Evolutionary conservation across 495 filamentous ascomycete species (phyloP), one percentile per base, ranked within the genome.

Genomic region (Aspergillus sclerotioniger): DNA sequence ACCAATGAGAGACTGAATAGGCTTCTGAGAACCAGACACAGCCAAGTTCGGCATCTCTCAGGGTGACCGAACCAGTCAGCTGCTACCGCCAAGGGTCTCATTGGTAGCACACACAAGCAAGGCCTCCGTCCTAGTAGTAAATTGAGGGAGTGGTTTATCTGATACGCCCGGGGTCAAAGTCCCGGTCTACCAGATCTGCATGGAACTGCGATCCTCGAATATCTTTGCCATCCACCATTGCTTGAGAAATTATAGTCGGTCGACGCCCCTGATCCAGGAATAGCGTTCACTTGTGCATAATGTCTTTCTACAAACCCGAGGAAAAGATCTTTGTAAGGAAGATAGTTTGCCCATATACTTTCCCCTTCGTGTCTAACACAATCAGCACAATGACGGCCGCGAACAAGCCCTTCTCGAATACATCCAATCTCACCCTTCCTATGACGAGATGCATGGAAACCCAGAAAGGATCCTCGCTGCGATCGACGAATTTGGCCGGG

Each of bases 381-480:
- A 12, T 13, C 37, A 41, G 37, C 5, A n/a, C 37, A 41, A 84
- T 59, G 87, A 90, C 68, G 86, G 86, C 19, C 81, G 87, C 9
- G 86, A 91, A 62, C 77, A 82, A 29, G 84, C 85, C 35, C 77
- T 90, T 0, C 75, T 90, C 8, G 76, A 86, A 28, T 84, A 78
- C 60, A 72, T 91, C 28, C 83, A 84, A 62, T 61, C 59, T 28
- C 78, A 79, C 52, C 77, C 82, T 1, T 54, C 76, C 46, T 54
- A 78, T 55, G 71, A 78, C 9, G 59, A 77, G 20, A 75, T 90
- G 32, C 75, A 80, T 16, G 78, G 77, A n/a, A 81, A 79, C 21
- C 87, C 87, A 0, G 48, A 65, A 3, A 71, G 63, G 28, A 76
- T 91, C 16, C 74, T 90, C 0, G 59, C 72, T 19, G 81, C 76